Base-by-base conservation (phyloP, 2,329 filamentous ascomycete species). In the Stagonosporopsis cucurbitacearum region DNA sequence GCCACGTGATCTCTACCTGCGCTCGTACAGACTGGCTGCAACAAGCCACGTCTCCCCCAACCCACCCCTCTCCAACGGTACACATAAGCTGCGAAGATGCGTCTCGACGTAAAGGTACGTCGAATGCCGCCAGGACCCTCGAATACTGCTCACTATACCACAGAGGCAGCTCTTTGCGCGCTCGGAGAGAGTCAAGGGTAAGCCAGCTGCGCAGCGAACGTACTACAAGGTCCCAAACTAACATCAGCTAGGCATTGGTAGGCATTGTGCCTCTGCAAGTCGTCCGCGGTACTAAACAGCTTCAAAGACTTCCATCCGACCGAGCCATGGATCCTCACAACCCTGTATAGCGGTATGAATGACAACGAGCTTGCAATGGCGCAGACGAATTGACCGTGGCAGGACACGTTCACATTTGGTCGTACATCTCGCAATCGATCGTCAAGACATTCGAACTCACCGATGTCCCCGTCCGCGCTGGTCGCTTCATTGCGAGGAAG, bases 381-480 rank as follows among this genome's bases (percentile, higher is more conserved):
- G 35, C 50, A 51, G 22, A 43, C 50, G 39, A 41, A 62, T 73
- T 76, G 63, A 76, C 63, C n/a, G 57, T 48, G 28, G 32, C 58
- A 92, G 92, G 95, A 77, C 94, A 98, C 82, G 95, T 96, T 75
- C 96, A 98, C 82, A 98, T 99, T 75, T 98, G 95, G 93, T 97
- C 94, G 30, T 96, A 96, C 79, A 94, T 61, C 12, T 58, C 50
- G 51, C 59, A 87, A 79, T 90, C 93, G 62, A 93, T 98, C 62
- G 92, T 99, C 80, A 98, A 98, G 84, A 97, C 94, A 4, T 99
- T 99, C 78, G 95, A 99, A 81, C 88, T 98, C 65, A 97, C 94
- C 75, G 95, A 99, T 83, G 95, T 99, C 46, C 95, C 95, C 63
- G 94, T 99, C 56, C 90, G 95, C 78, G 95, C 95, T 60, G 95